Evolutionary conservation across 2,329 filamentous ascomycete genomes (phyloP), one percentile per base, ranked within the genome.

Genomic region (Penicillium sp.): DNA sequence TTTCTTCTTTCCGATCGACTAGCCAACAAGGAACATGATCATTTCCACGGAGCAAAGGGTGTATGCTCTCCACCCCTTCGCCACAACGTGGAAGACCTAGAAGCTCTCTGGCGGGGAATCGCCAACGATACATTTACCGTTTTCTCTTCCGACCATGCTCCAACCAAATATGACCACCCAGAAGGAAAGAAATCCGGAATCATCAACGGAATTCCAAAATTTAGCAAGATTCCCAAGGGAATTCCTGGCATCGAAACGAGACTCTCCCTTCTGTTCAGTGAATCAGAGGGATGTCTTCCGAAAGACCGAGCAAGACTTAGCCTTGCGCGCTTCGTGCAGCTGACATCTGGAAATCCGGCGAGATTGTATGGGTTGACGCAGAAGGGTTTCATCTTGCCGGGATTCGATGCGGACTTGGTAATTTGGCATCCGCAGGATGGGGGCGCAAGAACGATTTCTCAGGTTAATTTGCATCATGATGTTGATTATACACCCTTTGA

Each of bases 401-500:
- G 52, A 13, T 42, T 43, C 13, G 52, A 55, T 43, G 52, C 52
- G 3, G 52, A 55, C 27, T 31, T 55, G 4, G 45, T 49, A 2
- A 55, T 55, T 11, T 55, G 52, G 52, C 37, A 55, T 37, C 37
- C 52, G 8, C n/a, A 19, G 7, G 35, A 31, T n/a, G n/a, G 37
- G 26, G 35, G 33, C 2, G 14, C n/a, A 19, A 42, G 35, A 13
- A 21, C 26, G 4, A 49, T 55, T 27, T 26, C 35, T 4, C 35
- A 55, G n/a, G 19, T 13, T 9, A 35, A 35, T 26, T 19, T 55
- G 33, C 45, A 55, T 6, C 52, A 55, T 26, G 45, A 33, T 33
- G 52, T 49, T n/a, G 52, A 55, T 35, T 55, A 55, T 14, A 55
- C 52, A 11, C 51, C 51, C 2, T 54, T 54, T 42, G 51, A 54